A percentile compares a stretch with the other conserved stretches of the same genome.
Evolutionary conservation across 352 stramenopile genomes (phyloP).

Genomic region (Globisporangium yorkense): DNA sequence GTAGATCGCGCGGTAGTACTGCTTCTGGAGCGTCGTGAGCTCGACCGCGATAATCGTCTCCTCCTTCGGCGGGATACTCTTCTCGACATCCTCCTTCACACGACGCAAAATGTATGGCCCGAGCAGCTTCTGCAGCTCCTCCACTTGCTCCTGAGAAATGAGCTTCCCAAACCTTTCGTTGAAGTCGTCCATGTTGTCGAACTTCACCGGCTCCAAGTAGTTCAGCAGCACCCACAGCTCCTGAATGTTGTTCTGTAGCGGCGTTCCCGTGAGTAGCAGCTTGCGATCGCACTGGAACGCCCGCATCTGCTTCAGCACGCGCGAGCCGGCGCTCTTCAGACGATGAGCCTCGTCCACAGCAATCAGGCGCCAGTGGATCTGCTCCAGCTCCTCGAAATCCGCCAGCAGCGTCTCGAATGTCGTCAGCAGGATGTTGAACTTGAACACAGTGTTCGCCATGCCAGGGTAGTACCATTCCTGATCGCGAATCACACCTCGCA

Average conservation of each 20-base stretch:
- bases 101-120: slow-evolving; percentile 94
- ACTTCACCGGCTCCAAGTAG: slow-evolving; percentile 94
- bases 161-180: slow-evolving; percentile 92
- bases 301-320: slow-evolving; percentile 86
- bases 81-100: slow-evolving; percentile 97
- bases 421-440: slow-evolving; percentile 83
- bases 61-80: slow-evolving; percentile 95
- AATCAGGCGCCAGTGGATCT: slow-evolving; percentile 79
- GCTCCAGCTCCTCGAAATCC: slow-evolving; percentile 84
- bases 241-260: slow-evolving; percentile 95
- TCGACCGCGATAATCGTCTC: slow-evolving; percentile 96
- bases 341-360: slow-evolving; percentile 84
- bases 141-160: slow-evolving; percentile 91
- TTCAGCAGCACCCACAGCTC: slow-evolving; percentile 97
- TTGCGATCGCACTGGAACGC: slow-evolving; percentile 85
- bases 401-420: slow-evolving; percentile 80
- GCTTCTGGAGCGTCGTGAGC: slow-evolving; percentile 93
- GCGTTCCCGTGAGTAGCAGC: slow-evolving; percentile 95
- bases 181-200: slow-evolving; percentile 84
- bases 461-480: slow-evolving; percentile 87
- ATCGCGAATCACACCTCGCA: slow-evolving; percentile 78
- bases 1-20: slow-evolving; percentile 91
- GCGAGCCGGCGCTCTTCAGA: slow-evolving; percentile 70
- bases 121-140: slow-evolving; percentile 91
- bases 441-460: slow-evolving; percentile 89